Percentiles rank a stretch among this genome's conserved stretches.
phyloP scores from a whole-genome alignment of 2,329 filamentous ascomycete species.

The Zymoseptoria passerinii region DNA sequence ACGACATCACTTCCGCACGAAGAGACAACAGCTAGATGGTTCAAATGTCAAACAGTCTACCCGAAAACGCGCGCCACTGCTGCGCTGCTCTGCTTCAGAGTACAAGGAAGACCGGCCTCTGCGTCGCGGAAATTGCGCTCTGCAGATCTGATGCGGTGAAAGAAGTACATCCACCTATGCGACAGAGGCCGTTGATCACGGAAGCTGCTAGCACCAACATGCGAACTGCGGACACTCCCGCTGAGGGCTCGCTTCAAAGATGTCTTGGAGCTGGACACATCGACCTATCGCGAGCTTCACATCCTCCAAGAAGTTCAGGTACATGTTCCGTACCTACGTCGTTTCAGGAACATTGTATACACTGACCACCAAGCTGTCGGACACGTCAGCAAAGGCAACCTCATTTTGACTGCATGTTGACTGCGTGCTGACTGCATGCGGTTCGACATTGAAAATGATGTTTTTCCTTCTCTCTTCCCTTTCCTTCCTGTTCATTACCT shows the following conservation, averaged over 20 bases:
- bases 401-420: background rate
- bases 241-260: background rate
- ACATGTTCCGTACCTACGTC: background rate
- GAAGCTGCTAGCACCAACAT: background rate
- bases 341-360: background rate
- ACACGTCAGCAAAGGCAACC: background rate
- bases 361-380: background rate
- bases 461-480: background rate
- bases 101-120: no score
- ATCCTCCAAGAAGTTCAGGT: background rate
- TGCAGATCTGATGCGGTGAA: no score
- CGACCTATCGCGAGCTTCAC: background rate
- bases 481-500: background rate
- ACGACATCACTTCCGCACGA: background rate
- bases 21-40: background rate
- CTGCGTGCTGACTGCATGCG: background rate
- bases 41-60: background rate
- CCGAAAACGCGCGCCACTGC: no score
- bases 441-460: background rate
- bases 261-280: background rate
- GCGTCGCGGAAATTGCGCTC: no score
- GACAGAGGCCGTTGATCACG: background rate
- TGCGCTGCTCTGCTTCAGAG: no score
- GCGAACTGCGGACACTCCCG: background rate
- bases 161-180: no score